These are phyloP conservation scores for Coemansia sp. DNA, from an alignment of 192 early-diverging fungal genomes.

Conservation along the genomic window DNA sequence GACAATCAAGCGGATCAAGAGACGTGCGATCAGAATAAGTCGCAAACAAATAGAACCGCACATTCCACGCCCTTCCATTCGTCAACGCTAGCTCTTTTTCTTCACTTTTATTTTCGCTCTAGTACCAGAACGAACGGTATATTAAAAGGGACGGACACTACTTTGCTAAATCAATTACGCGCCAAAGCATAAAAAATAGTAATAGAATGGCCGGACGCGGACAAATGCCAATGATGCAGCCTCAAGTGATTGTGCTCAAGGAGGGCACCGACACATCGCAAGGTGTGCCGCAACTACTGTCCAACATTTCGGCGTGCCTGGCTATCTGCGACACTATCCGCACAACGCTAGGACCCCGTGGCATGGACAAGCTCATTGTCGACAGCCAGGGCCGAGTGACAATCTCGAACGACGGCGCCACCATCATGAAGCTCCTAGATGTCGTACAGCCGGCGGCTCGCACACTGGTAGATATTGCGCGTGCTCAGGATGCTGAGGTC, in stretches of 20 bases:
- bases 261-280: slow-evolving; percentile 99
- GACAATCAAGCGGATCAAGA: neutral
- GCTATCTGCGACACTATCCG: slow-evolving; percentile 94
- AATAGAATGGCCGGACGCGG: slow-evolving; percentile 46
- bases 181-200: neutral
- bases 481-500: slow-evolving; percentile 98
- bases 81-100: neutral
- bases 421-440: slow-evolving; percentile 96
- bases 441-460: slow-evolving; percentile 98
- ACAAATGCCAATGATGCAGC: slow-evolving; percentile 70
- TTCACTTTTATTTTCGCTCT: neutral
- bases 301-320: slow-evolving; percentile 95
- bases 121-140: neutral
- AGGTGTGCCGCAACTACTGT: slow-evolving; percentile 95
- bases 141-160: neutral
- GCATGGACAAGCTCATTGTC: slow-evolving; percentile 99
- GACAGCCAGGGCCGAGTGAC: slow-evolving; percentile 89
- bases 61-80: neutral
- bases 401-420: slow-evolving; percentile 99
- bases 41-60: neutral
- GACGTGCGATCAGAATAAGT: too few species aligned
- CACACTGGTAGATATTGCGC: slow-evolving; percentile 96
- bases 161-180: neutral
- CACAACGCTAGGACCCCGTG: slow-evolving; percentile 95
- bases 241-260: slow-evolving; percentile 98